Percentiles rank a stretch among this genome's conserved stretches.
Conservation (phyloP, 2,329 filamentous ascomycete genomes). For the Xylariaceae sp. region DNA sequence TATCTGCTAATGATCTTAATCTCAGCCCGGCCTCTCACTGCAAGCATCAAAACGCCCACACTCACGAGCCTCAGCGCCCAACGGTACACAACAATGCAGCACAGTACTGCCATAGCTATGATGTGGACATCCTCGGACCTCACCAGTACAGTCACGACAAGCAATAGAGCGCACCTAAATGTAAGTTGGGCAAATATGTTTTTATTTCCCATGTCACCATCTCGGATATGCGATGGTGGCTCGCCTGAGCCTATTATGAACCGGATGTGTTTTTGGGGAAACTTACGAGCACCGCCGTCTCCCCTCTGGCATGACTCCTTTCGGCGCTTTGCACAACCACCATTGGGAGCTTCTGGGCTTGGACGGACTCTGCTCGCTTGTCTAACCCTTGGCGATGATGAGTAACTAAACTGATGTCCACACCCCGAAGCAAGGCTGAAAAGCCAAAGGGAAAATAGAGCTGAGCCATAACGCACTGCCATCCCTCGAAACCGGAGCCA, state of each 20-base stretch:
- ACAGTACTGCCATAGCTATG: no score
- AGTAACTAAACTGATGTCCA: conserved; percentile 5
- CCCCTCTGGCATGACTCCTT: neutral
- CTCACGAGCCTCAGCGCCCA: no score
- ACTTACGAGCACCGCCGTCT: neutral
- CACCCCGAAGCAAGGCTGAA: conserved; percentile 1
- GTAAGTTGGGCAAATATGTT: conserved; percentile 5
- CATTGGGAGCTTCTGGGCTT: neutral
- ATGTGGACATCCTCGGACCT: neutral
- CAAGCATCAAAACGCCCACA: no score
- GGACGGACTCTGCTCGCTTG: neutral
- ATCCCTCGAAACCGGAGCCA: conserved; percentile 22
- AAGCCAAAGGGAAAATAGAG: conserved; percentile 10
- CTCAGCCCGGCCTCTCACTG: no score
- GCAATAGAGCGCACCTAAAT: neutral
- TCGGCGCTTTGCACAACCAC: conserved; percentile 6
- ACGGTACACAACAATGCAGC: no score
- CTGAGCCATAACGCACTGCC: conserved; percentile 22
- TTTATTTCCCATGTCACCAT: conserved; percentile 11
- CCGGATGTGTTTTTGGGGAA: conserved; percentile 11
- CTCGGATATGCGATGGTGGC: conserved; percentile 15
- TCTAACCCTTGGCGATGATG: neutral
- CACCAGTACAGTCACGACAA: neutral
- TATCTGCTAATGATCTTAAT: no score
- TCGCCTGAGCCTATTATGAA: conserved; percentile 15